Percentiles rank a stretch among this genome's conserved stretches.
Evolutionary conservation across 495 filamentous ascomycete species (phyloP).

Genomic region (Neurospora cerealis): DNA sequence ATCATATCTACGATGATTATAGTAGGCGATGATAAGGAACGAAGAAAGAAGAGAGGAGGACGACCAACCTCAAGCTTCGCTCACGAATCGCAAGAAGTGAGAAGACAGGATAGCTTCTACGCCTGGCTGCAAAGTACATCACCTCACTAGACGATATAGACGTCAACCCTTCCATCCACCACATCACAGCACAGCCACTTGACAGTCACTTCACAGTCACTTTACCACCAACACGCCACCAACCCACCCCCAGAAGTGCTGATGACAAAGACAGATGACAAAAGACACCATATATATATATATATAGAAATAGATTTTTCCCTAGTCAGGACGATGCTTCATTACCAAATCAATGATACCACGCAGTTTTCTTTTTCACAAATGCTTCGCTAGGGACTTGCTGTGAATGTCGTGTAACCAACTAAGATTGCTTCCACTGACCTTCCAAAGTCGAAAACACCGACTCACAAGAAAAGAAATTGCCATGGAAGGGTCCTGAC

Average conservation of each 20-base stretch:
- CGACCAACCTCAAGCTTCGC: background rate
- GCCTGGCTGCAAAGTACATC: no score
- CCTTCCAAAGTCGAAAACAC: background rate
- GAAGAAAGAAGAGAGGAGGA: background rate
- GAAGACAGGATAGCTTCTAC: background rate
- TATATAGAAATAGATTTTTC: background rate
- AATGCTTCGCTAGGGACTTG: background rate
- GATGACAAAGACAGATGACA: background rate
- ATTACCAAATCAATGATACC: background rate
- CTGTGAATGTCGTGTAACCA: background rate
- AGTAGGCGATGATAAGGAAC: background rate
- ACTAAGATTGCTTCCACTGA: background rate
- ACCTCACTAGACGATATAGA: background rate
- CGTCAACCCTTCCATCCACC: background rate
- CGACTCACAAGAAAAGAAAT: background rate
- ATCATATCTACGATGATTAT: background rate
- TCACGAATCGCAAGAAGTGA: background rate
- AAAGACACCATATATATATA: background rate
- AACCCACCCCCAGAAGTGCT: background rate
- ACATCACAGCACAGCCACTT: background rate
- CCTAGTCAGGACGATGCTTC: background rate
- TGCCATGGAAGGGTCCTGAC: background rate
- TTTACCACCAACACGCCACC: background rate
- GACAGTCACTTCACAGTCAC: background rate
- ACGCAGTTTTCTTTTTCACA: background rate